These are phyloP conservation scores for Colletotrichum karsti DNA, from an alignment of 2,329 filamentous ascomycete genomes.

Conservation along the genomic window DNA sequence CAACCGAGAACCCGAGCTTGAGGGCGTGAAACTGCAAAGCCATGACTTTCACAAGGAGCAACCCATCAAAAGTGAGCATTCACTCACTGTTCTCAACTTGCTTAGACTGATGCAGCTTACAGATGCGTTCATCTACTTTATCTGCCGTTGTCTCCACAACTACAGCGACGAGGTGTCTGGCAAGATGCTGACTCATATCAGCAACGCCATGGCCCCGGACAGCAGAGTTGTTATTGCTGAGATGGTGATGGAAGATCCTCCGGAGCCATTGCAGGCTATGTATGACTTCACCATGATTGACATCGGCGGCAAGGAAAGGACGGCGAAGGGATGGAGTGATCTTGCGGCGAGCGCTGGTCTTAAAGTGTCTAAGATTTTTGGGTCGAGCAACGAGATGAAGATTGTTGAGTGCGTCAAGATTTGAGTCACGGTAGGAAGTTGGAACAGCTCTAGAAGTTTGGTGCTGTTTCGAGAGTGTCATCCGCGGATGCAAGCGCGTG, in stretches of 20 bases:
- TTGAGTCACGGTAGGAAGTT: not conserved
- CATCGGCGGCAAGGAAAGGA: conserved; percentile 43
- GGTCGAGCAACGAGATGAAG: not conserved
- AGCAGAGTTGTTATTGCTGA: conserved; percentile 42
- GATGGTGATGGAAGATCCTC: conserved; percentile 35
- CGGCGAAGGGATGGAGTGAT: conserved; percentile 32
- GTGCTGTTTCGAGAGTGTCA: too few species aligned
- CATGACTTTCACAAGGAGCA: conserved; percentile 33
- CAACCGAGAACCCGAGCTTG: not conserved
- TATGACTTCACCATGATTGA: conserved; percentile 39
- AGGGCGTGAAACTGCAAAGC: not conserved
- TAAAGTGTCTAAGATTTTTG: conserved; percentile 32
- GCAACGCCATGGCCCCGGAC: conserved; percentile 39
- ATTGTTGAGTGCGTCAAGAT: not conserved
- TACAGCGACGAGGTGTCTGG: conserved; percentile 41
- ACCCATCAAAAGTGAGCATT: conserved; percentile 21
- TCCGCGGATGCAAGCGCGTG: too few species aligned
- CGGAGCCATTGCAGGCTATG: conserved; percentile 28
- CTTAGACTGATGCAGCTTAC: not conserved
- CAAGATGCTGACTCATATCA: conserved; percentile 38
- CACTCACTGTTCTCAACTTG: not conserved
- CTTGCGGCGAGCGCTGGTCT: conserved; percentile 35
- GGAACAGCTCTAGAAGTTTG: too few species aligned
- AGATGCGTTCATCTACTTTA: conserved; percentile 46
- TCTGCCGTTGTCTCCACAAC: conserved; percentile 45